phyloP scores from a whole-genome alignment of 345 rosid species.

The Xanthoceras sorbifolium region DNA sequence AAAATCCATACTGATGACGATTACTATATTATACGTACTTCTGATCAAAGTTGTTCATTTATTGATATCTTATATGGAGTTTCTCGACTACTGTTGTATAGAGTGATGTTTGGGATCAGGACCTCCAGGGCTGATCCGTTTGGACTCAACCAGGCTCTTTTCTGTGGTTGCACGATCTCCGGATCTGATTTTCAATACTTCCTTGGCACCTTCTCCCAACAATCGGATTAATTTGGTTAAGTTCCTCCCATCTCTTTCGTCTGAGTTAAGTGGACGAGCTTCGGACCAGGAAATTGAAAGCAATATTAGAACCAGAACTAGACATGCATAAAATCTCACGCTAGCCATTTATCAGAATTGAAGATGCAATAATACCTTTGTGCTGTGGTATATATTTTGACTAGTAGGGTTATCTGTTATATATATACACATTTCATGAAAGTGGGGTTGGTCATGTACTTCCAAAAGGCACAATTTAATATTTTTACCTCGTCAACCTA shows the following conservation, averaged over 20 bases:
- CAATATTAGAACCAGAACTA: slow-evolving; percentile 14
- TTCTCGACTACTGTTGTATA: too few relatives aligned
- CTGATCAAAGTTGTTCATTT: too few relatives aligned
- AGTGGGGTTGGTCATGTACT: too few relatives aligned
- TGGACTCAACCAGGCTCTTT: slow-evolving; percentile 18
- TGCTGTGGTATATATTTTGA: neutral
- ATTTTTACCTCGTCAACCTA: too few relatives aligned
- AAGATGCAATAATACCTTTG: neutral
- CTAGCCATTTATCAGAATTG: slow-evolving; percentile 25
- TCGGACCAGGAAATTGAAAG: slow-evolving; percentile 14
- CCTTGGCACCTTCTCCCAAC: slow-evolving; percentile 11
- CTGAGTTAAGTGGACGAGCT: slow-evolving; percentile 23
- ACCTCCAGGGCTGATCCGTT: slow-evolving; percentile 34
- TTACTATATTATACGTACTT: too few relatives aligned
- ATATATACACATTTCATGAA: slow-evolving; percentile 16
- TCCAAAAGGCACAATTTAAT: too few relatives aligned
- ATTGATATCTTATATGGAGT: too few relatives aligned
- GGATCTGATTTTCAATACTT: neutral
- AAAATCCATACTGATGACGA: too few relatives aligned
- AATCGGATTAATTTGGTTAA: slow-evolving; percentile 29
- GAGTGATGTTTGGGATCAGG: slow-evolving; percentile 32
- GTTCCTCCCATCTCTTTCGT: slow-evolving; percentile 9
- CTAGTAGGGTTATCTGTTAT: neutral
- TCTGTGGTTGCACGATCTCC: neutral
- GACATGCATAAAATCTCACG: slow-evolving; percentile 10